phyloP scores from a whole-genome alignment of 129 eudicot species.

The Chrysanthemum makinoi region DNA sequence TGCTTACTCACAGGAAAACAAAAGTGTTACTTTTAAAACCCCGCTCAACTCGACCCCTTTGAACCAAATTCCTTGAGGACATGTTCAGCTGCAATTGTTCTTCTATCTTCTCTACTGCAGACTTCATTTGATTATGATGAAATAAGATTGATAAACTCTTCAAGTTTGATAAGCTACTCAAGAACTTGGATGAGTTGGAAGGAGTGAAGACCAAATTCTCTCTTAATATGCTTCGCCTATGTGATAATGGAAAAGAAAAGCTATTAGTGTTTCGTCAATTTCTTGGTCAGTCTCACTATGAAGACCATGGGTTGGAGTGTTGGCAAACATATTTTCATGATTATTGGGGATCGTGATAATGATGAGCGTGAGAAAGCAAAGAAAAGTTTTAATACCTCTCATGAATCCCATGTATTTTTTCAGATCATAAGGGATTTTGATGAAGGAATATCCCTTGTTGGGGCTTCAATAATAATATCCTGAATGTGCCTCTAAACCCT shows the following conservation, averaged over 20 bases:
- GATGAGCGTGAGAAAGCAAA: conserved; percentile 38
- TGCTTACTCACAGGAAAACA: too few species aligned
- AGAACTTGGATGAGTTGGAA: conserved; percentile 19
- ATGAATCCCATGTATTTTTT: conserved; percentile 40
- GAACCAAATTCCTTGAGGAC: too few species aligned
- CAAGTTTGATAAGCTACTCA: too few species aligned
- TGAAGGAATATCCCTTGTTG: conserved; percentile 50
- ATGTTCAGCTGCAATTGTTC: too few species aligned
- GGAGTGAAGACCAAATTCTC: conserved; percentile 62
- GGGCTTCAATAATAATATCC: conserved; percentile 24
- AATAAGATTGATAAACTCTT: too few species aligned
- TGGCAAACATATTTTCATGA: conserved; percentile 52
- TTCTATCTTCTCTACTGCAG: too few species aligned
- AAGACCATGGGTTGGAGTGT: conserved; percentile 56
- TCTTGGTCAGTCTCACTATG: conserved; percentile 49
- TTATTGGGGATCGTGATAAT: conserved; percentile 41
- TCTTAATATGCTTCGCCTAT: conserved; percentile 37
- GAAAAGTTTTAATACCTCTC: conserved; percentile 43
- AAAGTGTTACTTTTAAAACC: too few species aligned
- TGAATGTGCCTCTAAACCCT: too few species aligned
- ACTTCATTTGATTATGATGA: too few species aligned
- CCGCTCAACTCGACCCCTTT: too few species aligned
- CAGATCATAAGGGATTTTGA: conserved; percentile 51
- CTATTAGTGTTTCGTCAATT: conserved; percentile 78
- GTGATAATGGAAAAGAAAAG: conserved; percentile 73